phyloP scores from a whole-genome alignment of 2,329 filamentous ascomycete genomes.

The Fusarium irregulare region DNA sequence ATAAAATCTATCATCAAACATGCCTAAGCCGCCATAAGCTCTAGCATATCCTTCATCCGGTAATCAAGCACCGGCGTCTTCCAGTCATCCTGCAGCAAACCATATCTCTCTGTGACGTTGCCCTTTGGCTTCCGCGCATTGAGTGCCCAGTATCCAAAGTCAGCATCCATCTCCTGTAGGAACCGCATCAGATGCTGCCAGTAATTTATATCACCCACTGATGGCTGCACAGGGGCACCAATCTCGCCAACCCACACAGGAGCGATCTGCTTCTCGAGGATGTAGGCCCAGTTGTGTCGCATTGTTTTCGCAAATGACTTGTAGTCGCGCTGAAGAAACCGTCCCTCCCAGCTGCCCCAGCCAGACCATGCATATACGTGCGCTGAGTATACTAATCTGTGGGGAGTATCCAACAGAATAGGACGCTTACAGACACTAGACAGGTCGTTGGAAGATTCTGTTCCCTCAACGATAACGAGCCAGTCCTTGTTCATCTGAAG shows the following conservation, averaged over 20 bases:
- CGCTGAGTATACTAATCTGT: constrained; percentile 73
- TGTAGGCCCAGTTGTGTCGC: constrained; percentile 73
- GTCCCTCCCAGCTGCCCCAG: constrained; percentile 70
- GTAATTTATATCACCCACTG: constrained; percentile 70
- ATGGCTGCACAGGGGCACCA: constrained; percentile 66
- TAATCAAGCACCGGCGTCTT: constrained; percentile 71
- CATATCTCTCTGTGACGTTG: constrained; percentile 69
- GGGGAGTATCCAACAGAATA: constrained; percentile 64
- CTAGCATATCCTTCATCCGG: constrained; percentile 69
- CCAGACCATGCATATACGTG: constrained; percentile 78
- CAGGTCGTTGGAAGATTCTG: constrained; percentile 74
- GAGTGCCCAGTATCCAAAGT: constrained; percentile 78
- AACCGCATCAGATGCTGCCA: constrained; percentile 72
- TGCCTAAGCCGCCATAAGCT: constrained; percentile 57
- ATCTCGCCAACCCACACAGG: constrained; percentile 79
- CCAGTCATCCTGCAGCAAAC: constrained; percentile 73
- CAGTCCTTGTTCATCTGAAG: constrained; percentile 70
- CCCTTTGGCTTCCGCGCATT: constrained; percentile 73
- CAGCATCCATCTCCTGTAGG: constrained; percentile 67
- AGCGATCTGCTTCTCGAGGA: constrained; percentile 58
- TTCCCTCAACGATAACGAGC: constrained; percentile 76
- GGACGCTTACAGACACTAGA: constrained; percentile 66
- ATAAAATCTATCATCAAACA: constrained; percentile 2
- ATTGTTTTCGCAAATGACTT: constrained; percentile 71
- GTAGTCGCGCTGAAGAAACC: constrained; percentile 71